Conservation (phyloP, 495 filamentous ascomycete species). For the Talaromyces nanjingensis region DNA sequence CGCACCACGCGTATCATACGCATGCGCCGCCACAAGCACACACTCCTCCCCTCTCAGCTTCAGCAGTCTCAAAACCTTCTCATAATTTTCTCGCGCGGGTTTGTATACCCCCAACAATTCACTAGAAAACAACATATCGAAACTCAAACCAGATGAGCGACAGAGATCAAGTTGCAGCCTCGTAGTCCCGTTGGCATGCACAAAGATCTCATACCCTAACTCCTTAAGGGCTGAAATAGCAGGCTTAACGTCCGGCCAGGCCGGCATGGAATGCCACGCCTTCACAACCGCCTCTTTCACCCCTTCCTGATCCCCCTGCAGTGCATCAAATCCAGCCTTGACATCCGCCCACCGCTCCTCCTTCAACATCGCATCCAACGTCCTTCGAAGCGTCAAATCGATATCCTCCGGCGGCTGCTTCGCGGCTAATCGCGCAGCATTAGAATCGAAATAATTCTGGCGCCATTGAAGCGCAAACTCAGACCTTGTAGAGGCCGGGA, state of each 20-base stretch:
- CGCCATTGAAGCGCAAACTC: constrained; percentile 43
- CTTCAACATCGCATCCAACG: constrained; percentile 27
- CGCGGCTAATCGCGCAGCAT: constrained; percentile 25
- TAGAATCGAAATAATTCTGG: constrained; percentile 37
- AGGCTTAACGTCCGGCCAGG: constrained; percentile 39
- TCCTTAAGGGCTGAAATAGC: constrained; percentile 23
- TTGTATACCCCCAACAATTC: constrained; percentile 43
- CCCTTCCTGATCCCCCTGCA: constrained; percentile 13
- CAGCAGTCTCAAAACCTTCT: constrained; percentile 36
- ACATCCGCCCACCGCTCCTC: neutral
- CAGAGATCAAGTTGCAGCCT: constrained; percentile 46
- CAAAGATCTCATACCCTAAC: constrained; percentile 28
- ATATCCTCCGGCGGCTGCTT: constrained; percentile 39
- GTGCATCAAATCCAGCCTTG: neutral
- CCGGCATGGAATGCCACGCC: constrained; percentile 38
- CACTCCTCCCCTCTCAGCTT: constrained; percentile 36
- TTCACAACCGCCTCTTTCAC: constrained; percentile 14
- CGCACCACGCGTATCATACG: constrained; percentile 44
- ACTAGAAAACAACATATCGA: constrained; percentile 47
- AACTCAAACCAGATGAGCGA: constrained; percentile 38
- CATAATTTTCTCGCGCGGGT: constrained; percentile 37
- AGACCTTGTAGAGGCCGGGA: constrained; percentile 18
- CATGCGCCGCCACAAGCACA: constrained; percentile 49
- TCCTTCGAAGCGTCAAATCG: constrained; percentile 35
- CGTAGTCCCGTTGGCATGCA: constrained; percentile 50